A percentile compares a stretch with the other conserved stretches of the same genome.
Evolutionary conservation across 305 asterid species (phyloP).

Genomic region (Solanum hybrid): DNA sequence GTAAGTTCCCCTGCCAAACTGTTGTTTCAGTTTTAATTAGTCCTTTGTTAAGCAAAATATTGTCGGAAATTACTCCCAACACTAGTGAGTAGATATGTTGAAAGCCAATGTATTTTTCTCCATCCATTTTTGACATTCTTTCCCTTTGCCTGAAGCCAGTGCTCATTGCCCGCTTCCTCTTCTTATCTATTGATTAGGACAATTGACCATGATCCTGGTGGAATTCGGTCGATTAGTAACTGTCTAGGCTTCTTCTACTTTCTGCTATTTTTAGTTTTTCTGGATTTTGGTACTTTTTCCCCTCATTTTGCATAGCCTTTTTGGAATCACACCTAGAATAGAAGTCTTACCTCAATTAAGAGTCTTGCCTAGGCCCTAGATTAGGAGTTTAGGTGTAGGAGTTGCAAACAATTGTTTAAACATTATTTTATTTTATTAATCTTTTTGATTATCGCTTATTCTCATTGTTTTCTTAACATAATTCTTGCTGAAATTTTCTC

Average conservation of each 20-base stretch:
- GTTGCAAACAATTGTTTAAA: neutral
- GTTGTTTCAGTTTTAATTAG: conserved; percentile 6
- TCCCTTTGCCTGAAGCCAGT: too few species aligned
- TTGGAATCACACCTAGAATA: neutral
- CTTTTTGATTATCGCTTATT: neutral
- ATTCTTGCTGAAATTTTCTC: neutral
- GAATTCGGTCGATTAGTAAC: neutral
- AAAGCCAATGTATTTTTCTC: neutral
- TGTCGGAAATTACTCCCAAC: neutral
- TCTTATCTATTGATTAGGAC: neutral
- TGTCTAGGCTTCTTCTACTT: neutral
- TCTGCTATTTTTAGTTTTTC: neutral
- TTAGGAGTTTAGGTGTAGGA: neutral
- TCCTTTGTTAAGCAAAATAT: neutral
- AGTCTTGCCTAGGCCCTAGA: neutral
- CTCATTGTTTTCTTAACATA: neutral
- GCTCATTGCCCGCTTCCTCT: neutral
- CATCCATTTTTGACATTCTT: neutral
- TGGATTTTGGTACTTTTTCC: neutral
- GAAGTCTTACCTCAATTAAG: neutral
- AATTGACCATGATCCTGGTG: neutral
- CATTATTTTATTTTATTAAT: neutral
- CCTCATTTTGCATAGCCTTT: neutral
- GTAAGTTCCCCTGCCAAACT: conserved; percentile 30
- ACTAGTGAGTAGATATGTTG: neutral